Percentiles rank a stretch among this genome's conserved stretches.
Conservation (phyloP, 768 basidiomycete genomes). For the Terana coerulea region DNA sequence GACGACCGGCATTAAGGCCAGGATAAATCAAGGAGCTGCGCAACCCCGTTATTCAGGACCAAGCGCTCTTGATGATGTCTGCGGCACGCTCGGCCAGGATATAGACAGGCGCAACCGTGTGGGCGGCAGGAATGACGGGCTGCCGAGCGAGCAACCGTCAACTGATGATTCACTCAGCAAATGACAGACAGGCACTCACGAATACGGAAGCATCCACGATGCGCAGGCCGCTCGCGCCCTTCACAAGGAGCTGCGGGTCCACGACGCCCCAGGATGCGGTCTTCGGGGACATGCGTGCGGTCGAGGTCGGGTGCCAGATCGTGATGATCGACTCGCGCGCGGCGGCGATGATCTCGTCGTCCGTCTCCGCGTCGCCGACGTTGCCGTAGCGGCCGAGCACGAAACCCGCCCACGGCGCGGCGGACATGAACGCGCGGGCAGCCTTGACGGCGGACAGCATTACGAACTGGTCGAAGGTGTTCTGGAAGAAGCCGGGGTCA, state of each 20-base stretch:
- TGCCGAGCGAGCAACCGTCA: not conserved
- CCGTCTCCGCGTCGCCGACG: slow-evolving; percentile 23
- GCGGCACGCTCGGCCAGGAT: slow-evolving; percentile 10
- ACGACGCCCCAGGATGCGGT: slow-evolving; percentile 31
- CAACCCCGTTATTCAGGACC: no score
- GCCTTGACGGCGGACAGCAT: slow-evolving; percentile 17
- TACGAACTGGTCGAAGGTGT: slow-evolving; percentile 24
- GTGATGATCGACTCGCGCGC: slow-evolving; percentile 21
- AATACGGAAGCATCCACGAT: slow-evolving; percentile 30
- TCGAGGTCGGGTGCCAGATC: slow-evolving; percentile 31
- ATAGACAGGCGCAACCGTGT: slow-evolving; percentile 5
- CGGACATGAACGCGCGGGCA: slow-evolving; percentile 4
- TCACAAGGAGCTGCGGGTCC: slow-evolving; percentile 25
- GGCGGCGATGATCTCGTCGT: slow-evolving; percentile 26
- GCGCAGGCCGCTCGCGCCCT: slow-evolving; percentile 16
- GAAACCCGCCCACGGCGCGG: slow-evolving; percentile 9
- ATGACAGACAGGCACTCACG: slow-evolving; percentile 11
- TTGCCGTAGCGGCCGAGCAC: slow-evolving; percentile 4
- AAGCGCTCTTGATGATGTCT: slow-evolving; percentile 29
- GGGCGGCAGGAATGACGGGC: slow-evolving; percentile 8
- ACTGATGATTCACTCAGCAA: not conserved
- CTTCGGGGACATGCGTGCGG: slow-evolving; percentile 29
- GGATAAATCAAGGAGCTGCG: no score
- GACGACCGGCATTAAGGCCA: no score
- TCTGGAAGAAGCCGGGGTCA: slow-evolving; percentile 21